A percentile compares a stretch with the other conserved stretches of the same genome.
These are phyloP conservation scores for Trametes sanguinea DNA, from an alignment of 768 basidiomycete species.

Conservation along the genomic window DNA sequence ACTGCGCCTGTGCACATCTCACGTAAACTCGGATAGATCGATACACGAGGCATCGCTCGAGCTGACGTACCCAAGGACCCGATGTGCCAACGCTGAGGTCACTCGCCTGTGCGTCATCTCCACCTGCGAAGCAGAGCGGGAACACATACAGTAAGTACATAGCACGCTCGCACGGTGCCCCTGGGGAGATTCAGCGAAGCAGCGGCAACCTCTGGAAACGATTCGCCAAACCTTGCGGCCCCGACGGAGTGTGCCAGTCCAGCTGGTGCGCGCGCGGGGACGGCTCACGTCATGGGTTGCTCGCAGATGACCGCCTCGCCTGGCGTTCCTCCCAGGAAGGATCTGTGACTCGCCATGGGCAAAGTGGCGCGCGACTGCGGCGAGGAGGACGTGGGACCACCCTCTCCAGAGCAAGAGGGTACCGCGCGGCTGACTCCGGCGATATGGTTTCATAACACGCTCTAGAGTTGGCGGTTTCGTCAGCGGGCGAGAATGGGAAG, in stretches of 20 bases:
- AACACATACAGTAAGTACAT: not conserved
- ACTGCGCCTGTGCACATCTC: not conserved
- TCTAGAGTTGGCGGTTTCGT: not conserved
- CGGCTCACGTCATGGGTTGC: not conserved
- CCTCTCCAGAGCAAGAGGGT: not conserved
- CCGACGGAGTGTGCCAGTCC: not conserved
- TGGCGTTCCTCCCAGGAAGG: not conserved
- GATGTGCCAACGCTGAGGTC: not conserved
- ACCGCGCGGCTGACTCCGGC: not conserved
- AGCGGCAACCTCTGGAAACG: not conserved
- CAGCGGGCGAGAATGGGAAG: not conserved
- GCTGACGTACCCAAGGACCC: too few species aligned
- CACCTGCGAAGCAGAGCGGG: not conserved
- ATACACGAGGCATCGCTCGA: too few species aligned
- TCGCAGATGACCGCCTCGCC: conserved; percentile 16
- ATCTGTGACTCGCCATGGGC: not conserved
- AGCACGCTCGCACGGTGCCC: not conserved
- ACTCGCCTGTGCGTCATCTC: not conserved
- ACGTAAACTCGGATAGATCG: too few species aligned
- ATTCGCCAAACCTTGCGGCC: conserved; percentile 3
- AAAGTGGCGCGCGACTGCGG: conserved; percentile 5
- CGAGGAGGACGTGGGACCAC: conserved; percentile 9
- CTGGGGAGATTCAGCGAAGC: not conserved
- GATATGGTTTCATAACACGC: not conserved
- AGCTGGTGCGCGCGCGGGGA: not conserved